Evolutionary conservation across 768 basidiomycete species (phyloP), one percentile per base, ranked within the genome.

Genomic region (Suillus paluster): DNA sequence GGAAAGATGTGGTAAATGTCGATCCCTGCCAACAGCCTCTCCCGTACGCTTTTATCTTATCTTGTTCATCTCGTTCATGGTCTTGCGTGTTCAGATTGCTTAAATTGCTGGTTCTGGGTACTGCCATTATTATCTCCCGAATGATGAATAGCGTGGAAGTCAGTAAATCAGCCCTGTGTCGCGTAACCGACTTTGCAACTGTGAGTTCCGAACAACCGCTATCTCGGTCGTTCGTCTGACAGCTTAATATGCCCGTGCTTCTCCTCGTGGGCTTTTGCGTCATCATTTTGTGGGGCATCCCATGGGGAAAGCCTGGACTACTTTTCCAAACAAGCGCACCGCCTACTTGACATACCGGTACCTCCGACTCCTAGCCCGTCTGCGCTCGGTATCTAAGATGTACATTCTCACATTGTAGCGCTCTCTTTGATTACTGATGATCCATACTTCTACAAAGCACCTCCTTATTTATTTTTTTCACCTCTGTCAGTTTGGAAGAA

Each of bases 1-100:
- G 67, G 77, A 2, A 64, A 67, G 38, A 66, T 71, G 70, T 73
- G 63, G 78, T 59, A 30, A 6, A 17, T 64, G 25, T 25, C 46
- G 63, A 58, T 46, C 56, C 46, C 60, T 65, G 21, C 59, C 44
- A 27, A 25, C 5, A 17, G 17, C 54, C 39, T 39, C 23, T 55
- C 21, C 17, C 7, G 41, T 54, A 46, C 23, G 49, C 49, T 58
- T 53, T 25, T 33, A 46, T 11, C 21, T 54, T 27, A 58, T 55
- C 27, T 17, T 8, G n/a, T 33, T 46, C 50, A 36, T 33, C n/a
- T 17, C 33, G 21, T 54, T 58, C 57, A 33, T 25, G 34, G 25
- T 54, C 34, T 33, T 17, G 50, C 27, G 19, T 58, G 57, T 30
- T 52, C 30, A 58, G n/a, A 54, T 56, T 33, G 10, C 17, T 21